Evolutionary conservation across 2,329 filamentous ascomycete genomes (phyloP).

Genomic region (Colletotrichum lini): DNA sequence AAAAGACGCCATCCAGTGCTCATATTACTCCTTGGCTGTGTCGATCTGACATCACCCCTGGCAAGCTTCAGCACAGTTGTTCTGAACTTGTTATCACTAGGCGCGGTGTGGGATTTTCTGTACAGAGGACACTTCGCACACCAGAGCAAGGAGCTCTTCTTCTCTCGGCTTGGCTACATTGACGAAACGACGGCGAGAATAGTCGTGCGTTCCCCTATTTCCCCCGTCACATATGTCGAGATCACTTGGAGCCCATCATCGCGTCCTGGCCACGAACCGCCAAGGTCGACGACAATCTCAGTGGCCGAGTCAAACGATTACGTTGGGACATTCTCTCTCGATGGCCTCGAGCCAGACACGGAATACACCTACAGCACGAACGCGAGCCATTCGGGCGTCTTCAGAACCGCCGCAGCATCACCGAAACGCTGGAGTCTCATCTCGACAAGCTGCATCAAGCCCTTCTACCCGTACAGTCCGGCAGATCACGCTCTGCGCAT

Average conservation of each 20-base stretch:
- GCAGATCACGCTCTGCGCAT: constrained; percentile 73
- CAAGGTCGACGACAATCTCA: constrained; percentile 54
- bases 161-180: constrained; percentile 75
- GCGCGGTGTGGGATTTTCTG: constrained; percentile 63
- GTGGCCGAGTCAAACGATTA: constrained; percentile 73
- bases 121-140: constrained; percentile 70
- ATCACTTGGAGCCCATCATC: constrained; percentile 49
- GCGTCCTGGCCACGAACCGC: constrained; percentile 44
- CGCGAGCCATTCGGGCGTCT: constrained; percentile 73
- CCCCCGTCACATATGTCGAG: constrained; percentile 52
- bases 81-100: constrained; percentile 12
- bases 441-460: constrained; percentile 78
- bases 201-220: constrained; percentile 70
- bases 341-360: constrained; percentile 68
- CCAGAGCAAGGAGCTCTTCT: constrained; percentile 69
- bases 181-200: constrained; percentile 73
- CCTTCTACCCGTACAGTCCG: constrained; percentile 76
- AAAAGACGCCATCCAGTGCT: background rate
- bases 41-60: background rate
- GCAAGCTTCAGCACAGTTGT: background rate
- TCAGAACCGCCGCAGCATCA: constrained; percentile 64
- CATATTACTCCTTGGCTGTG: constrained; percentile 21
- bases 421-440: constrained; percentile 68
- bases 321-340: constrained; percentile 68
- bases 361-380: constrained; percentile 73